Conservation (phyloP, 2,329 filamentous ascomycete genomes). For the Phialocephala subalpina region DNA sequence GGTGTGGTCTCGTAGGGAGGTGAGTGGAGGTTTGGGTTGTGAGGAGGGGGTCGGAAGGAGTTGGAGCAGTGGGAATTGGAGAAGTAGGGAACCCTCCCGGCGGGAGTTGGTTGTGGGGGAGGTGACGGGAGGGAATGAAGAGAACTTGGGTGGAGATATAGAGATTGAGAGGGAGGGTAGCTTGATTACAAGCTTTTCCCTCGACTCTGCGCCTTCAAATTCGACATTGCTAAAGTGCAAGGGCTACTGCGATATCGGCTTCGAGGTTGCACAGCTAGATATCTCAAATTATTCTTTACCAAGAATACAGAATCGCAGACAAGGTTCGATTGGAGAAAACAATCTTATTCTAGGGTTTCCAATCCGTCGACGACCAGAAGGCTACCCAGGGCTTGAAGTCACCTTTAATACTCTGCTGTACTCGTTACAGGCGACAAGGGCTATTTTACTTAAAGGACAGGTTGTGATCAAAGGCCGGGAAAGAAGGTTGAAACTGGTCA, state of each 20-base stretch:
- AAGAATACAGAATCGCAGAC: not conserved
- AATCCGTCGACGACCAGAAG: conserved; percentile 21
- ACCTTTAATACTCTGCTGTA: conserved; percentile 31
- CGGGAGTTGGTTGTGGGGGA: no score
- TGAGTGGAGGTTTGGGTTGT: no score
- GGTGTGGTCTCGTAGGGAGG: no score
- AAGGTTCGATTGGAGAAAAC: conserved; percentile 16
- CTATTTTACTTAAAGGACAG: not conserved
- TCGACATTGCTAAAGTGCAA: not conserved
- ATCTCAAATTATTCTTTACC: not conserved
- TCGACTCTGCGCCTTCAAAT: not conserved
- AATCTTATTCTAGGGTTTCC: conserved; percentile 25
- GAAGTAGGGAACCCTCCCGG: no score
- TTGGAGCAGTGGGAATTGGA: no score
- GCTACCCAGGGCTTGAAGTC: conserved; percentile 34
- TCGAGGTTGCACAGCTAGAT: not conserved
- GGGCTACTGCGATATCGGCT: not conserved
- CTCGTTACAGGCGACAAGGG: not conserved
- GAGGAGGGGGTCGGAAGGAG: no score
- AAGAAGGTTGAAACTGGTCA: not conserved
- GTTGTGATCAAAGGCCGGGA: not conserved
- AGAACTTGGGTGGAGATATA: no score
- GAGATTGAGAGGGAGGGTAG: conserved; percentile 20
- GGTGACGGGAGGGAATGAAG: no score
- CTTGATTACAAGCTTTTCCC: conserved; percentile 20